phyloP scores from a whole-genome alignment of 2,329 filamentous ascomycete genomes.

The Penicillium thymicola region DNA sequence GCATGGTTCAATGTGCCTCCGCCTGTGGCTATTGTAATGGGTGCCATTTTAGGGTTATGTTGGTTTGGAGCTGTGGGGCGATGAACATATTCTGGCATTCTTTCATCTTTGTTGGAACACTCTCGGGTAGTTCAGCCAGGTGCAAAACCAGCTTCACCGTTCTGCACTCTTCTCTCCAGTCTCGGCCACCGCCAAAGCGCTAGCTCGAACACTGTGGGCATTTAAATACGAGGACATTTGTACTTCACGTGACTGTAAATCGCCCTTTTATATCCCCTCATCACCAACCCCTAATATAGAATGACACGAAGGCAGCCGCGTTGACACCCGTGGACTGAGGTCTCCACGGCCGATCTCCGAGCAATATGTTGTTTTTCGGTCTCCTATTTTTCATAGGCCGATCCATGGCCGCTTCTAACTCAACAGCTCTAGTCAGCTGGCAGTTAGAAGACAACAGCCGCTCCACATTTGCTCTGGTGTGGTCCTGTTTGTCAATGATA shows the following conservation, averaged over 20 bases:
- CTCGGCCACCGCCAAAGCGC: background rate
- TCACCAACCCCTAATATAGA: background rate
- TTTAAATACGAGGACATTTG: background rate
- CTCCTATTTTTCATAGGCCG: too few relatives aligned
- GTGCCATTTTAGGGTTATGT: conserved; percentile 47
- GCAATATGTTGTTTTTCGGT: background rate
- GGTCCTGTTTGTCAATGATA: background rate
- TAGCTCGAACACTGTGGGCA: background rate
- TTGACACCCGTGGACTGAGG: background rate
- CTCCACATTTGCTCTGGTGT: background rate
- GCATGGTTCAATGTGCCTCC: conserved; percentile 49
- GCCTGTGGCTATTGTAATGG: conserved; percentile 46
- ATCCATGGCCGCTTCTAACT: too few relatives aligned
- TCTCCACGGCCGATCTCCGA: background rate
- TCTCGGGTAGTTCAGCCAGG: background rate
- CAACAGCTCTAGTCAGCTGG: background rate
- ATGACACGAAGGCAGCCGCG: background rate
- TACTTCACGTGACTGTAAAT: background rate
- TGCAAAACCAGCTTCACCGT: background rate
- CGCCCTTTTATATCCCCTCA: background rate
- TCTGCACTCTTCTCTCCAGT: background rate
- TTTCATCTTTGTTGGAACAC: background rate
- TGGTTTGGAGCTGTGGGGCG: conserved; percentile 46
- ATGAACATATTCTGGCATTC: background rate
- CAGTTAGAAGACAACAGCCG: background rate